These are phyloP conservation scores for Dactylellina sp. DNA, from an alignment of 2,329 filamentous ascomycete genomes.

Conservation along the genomic window DNA sequence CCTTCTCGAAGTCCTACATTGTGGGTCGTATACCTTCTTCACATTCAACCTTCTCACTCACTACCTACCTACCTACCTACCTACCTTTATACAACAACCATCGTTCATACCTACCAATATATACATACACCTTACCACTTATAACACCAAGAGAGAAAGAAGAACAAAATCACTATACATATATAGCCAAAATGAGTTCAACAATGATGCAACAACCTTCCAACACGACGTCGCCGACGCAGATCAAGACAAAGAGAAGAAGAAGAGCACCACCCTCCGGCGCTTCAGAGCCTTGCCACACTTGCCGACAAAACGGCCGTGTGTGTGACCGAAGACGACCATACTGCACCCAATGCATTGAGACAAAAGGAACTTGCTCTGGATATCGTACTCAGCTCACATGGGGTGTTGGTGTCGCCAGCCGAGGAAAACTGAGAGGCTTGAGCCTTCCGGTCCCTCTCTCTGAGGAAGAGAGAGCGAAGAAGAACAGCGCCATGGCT, in stretches of 20 bases:
- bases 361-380: conserved; percentile 90
- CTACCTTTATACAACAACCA: conserved; percentile 6
- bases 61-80: too few species aligned
- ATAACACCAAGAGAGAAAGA: too few species aligned
- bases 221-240: conserved; percentile 58
- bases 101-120: conserved; percentile 28
- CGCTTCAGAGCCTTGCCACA: conserved; percentile 93
- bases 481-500: conserved; percentile 56
- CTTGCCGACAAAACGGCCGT: conserved; percentile 83
- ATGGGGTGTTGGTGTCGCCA: conserved; percentile 95
- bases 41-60: conserved; percentile 37
- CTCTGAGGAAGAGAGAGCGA: conserved; percentile 52
- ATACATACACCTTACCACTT: not conserved
- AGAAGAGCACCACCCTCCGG: conserved; percentile 89
- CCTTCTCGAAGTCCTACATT: conserved; percentile 33
- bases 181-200: conserved; percentile 58
- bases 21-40: conserved; percentile 34
- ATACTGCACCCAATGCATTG: conserved; percentile 94
- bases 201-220: conserved; percentile 59
- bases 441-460: conserved; percentile 74
- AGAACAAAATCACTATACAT: too few species aligned
- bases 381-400: conserved; percentile 97
- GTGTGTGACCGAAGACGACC: conserved; percentile 92
- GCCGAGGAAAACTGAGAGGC: conserved; percentile 91
- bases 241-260: conserved; percentile 72